Evolutionary conservation across 345 rosid genomes (phyloP).

Genomic region (Citrus unshiu): DNA sequence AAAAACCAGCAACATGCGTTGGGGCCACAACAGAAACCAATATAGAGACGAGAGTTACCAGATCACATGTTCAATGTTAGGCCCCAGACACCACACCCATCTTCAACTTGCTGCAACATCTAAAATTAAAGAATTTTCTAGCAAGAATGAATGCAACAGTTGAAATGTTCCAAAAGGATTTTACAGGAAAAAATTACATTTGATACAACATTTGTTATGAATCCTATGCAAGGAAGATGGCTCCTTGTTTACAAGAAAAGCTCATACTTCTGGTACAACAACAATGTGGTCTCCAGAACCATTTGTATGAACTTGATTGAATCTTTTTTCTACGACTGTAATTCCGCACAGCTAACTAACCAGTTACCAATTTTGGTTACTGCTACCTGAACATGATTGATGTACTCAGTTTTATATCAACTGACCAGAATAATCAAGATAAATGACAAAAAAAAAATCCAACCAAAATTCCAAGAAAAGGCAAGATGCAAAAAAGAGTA

Average conservation of each 20-base stretch:
- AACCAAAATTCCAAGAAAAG: neutral
- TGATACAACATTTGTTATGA: neutral
- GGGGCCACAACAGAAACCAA: neutral
- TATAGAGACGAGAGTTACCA: neutral
- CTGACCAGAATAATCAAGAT: neutral
- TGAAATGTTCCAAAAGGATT: no score
- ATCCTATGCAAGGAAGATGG: neutral
- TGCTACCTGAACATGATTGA: neutral
- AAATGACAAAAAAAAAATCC: neutral
- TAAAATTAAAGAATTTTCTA: no score
- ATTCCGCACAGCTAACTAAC: neutral
- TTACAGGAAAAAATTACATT: constrained; percentile 1
- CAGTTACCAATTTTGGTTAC: neutral
- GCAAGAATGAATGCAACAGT: no score
- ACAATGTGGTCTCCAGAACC: neutral
- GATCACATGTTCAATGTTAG: neutral
- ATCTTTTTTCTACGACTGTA: neutral
- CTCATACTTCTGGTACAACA: neutral
- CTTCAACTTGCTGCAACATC: neutral
- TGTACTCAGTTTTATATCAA: neutral
- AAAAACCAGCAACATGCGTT: neutral
- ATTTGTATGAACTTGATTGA: neutral
- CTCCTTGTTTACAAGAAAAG: neutral
- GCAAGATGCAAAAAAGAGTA: neutral
- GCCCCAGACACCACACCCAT: neutral